Evolutionary conservation across 306 rosid species (phyloP), one percentile per base, ranked within the genome.

Genomic region (Cajanus cajan): DNA sequence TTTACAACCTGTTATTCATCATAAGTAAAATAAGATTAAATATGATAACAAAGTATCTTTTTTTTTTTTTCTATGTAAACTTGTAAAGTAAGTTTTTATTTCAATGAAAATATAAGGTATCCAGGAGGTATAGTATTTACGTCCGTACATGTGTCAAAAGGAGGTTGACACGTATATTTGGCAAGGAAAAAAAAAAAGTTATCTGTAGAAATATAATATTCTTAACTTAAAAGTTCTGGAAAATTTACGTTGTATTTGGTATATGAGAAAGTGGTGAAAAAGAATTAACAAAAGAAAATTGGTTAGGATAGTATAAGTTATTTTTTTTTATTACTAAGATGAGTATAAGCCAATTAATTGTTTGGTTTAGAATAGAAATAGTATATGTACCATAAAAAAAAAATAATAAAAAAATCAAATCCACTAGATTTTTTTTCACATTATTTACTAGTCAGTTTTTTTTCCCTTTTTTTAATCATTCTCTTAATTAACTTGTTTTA

Each of bases 1-100:
- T 62, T 71, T 36, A 36, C 73, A 61, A 63, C 78, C 78, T 79
- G 52, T 48, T 76, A 22, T 79, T 79, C 44, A 58, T 24, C 21
- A 4, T 48, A 63, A 55, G 8, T 15, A 28, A 44, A 54, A 61
- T 28, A 28, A 16, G 0, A 19, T 8, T 54, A 54, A 21, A 54
- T 8, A 55, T 55, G 21, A 55, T 22, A 55, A 10, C 7, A 55
- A n/a, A n/a, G n/a, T n/a, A 22, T 0, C 21, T 2, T 55, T 8
- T 19, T 13, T 13, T 5, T 52, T 5, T 28, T 19, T 52, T 19
- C 28, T 21, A 0, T 52, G 61, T 19, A 52, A 55, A 28, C 31
- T 28, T 52, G 61, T 19, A 52, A 55, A 55, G 34, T 4, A 50
- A n/a, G 2, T 50, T 50, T n/a, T n/a, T 50, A 50, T 14, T 47